phyloP scores from a whole-genome alignment of 805 yeast species.

The Metschnikowia baotianmanensis region DNA sequence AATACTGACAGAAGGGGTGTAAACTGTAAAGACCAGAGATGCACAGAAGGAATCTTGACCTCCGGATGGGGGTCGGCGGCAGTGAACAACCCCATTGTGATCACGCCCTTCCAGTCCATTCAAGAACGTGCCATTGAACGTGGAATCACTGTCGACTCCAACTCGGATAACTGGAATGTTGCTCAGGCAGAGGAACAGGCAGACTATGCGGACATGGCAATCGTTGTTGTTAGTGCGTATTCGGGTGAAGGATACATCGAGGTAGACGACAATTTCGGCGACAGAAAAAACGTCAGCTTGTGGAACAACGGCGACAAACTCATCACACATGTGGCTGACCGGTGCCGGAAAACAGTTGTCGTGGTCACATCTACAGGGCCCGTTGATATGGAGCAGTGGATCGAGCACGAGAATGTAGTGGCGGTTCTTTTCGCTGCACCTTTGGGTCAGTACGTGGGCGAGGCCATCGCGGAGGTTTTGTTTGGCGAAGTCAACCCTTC shows the following conservation, averaged over 20 bases:
- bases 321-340: constrained; percentile 46
- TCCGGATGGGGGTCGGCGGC: constrained; percentile 69
- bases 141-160: constrained; percentile 45
- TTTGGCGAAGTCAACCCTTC: constrained; percentile 64
- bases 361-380: constrained; percentile 63
- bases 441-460: constrained; percentile 55
- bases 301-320: constrained; percentile 60
- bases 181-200: constrained; percentile 45
- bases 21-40: constrained; percentile 51
- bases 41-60: constrained; percentile 52
- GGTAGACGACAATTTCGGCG: constrained; percentile 60
- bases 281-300: constrained; percentile 49
- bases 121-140: constrained; percentile 43
- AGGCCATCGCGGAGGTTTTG: constrained; percentile 54
- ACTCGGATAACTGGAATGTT: constrained; percentile 46
- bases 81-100: constrained; percentile 52
- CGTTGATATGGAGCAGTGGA: constrained; percentile 55
- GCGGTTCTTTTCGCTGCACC: constrained; percentile 57
- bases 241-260: constrained; percentile 61
- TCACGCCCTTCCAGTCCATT: constrained; percentile 60
- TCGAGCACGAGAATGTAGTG: constrained; percentile 56
- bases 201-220: constrained; percentile 49
- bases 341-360: constrained; percentile 54
- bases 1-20: constrained; percentile 50
- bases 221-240: constrained; percentile 52